Conservation (phyloP, 208 protist genomes). For the Acanthamoeba castellanii region DNA sequence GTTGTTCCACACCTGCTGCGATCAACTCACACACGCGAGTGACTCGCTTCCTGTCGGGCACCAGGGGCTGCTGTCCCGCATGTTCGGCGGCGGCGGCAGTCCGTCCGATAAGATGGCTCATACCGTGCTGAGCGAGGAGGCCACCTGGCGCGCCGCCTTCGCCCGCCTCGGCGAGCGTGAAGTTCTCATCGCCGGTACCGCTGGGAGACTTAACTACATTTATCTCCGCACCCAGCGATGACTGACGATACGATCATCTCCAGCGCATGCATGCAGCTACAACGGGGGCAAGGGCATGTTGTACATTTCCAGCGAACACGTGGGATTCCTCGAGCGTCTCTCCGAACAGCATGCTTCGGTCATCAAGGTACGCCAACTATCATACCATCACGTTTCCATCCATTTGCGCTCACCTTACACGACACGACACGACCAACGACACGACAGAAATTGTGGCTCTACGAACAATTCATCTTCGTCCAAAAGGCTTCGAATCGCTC, state of each 20-base stretch:
- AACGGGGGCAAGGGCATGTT: background rate
- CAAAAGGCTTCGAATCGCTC: background rate
- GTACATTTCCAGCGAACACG: slow-evolving; percentile 21
- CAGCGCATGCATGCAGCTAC: background rate
- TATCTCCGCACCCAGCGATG: background rate
- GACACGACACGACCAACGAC: too few relatives aligned
- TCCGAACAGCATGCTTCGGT: background rate
- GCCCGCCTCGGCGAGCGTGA: background rate
- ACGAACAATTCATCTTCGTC: background rate
- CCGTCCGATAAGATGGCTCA: background rate
- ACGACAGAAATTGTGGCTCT: background rate
- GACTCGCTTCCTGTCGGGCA: background rate
- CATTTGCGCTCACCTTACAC: background rate
- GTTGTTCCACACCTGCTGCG: background rate
- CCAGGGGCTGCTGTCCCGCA: background rate
- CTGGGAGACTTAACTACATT: background rate
- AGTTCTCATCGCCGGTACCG: background rate
- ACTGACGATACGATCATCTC: background rate
- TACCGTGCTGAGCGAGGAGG: background rate
- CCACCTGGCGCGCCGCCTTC: background rate
- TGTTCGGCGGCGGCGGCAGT: background rate
- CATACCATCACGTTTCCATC: background rate
- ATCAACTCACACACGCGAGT: too few relatives aligned
- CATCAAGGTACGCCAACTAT: background rate
- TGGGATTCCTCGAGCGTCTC: background rate